Evolutionary conservation across 2,329 filamentous ascomycete genomes (phyloP).

Genomic region (Pseudocercospora pini-densiflorae): DNA sequence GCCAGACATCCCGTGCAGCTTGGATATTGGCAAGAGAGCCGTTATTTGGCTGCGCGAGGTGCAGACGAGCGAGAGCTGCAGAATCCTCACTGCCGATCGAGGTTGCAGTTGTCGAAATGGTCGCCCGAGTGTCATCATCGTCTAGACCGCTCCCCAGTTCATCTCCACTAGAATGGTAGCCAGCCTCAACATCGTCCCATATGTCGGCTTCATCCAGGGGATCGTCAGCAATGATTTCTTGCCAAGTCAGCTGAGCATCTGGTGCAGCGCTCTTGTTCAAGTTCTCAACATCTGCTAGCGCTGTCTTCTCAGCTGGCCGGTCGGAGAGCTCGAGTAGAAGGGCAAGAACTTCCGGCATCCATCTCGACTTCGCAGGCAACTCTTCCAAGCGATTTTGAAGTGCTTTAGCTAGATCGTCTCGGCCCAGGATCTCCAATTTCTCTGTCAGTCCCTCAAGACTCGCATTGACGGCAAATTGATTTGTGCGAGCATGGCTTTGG

Average conservation of each 20-base stretch:
- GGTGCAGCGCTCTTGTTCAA: slow-evolving; percentile 47
- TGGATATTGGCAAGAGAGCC: slow-evolving; percentile 45
- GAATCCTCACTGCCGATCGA: slow-evolving; percentile 45
- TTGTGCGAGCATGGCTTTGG: slow-evolving; percentile 50
- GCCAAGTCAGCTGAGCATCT: slow-evolving; percentile 68
- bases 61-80: slow-evolving; percentile 39
- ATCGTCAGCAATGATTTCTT: slow-evolving; percentile 77
- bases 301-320: slow-evolving; percentile 71
- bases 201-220: slow-evolving; percentile 70
- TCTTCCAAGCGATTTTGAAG: slow-evolving; percentile 63
- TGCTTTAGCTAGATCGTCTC: slow-evolving; percentile 78
- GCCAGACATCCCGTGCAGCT: slow-evolving; percentile 22
- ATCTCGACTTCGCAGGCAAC: slow-evolving; percentile 63
- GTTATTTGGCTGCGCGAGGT: slow-evolving; percentile 38
- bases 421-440: slow-evolving; percentile 79
- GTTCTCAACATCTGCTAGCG: background rate
- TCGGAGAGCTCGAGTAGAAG: slow-evolving; percentile 82
- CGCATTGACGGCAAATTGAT: slow-evolving; percentile 54
- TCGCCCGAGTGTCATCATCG: slow-evolving; percentile 38
- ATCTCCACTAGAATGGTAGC: slow-evolving; percentile 67
- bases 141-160: slow-evolving; percentile 46
- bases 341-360: slow-evolving; percentile 78
- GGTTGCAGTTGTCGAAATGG: slow-evolving; percentile 40
- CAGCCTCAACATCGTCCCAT: slow-evolving; percentile 74
- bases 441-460: slow-evolving; percentile 67